These are phyloP conservation scores for Cubamyces lactineus DNA, from an alignment of 768 basidiomycete species.

Conservation along the genomic window DNA sequence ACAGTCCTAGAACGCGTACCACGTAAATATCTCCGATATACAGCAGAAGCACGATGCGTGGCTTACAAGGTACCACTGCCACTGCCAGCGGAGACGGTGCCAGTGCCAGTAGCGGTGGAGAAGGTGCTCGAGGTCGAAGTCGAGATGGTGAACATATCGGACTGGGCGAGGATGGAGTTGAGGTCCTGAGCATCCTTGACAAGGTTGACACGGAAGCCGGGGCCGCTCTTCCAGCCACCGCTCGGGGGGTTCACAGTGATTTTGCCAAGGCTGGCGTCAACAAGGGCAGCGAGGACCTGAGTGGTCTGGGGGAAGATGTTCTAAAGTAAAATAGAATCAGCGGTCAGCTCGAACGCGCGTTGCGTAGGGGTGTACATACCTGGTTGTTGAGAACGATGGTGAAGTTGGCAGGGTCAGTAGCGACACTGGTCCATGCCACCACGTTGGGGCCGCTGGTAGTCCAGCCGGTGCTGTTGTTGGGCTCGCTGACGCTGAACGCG, in stretches of 20 bases:
- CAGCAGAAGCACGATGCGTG: neutral
- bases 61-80: constrained; percentile 17
- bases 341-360: neutral
- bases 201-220: constrained; percentile 73
- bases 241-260: constrained; percentile 56
- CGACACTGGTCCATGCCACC: constrained; percentile 65
- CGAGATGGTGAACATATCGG: constrained; percentile 58
- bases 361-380: constrained; percentile 40
- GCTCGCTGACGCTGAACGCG: constrained; percentile 66
- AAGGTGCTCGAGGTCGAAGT: constrained; percentile 25
- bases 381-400: constrained; percentile 67
- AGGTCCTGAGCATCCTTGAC: constrained; percentile 51
- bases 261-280: constrained; percentile 49
- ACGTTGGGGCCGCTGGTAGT: constrained; percentile 53
- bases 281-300: constrained; percentile 58
- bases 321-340: constrained; percentile 32
- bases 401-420: constrained; percentile 70
- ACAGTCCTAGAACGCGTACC: neutral
- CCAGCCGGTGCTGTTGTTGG: constrained; percentile 55
- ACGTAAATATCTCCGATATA: neutral
- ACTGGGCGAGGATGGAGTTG: constrained; percentile 70
- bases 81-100: constrained; percentile 31
- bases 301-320: constrained; percentile 36
- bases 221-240: constrained; percentile 67
- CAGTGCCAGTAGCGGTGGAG: constrained; percentile 24